phyloP scores from a whole-genome alignment of 2,329 filamentous ascomycete genomes.

The Cadophora sp. region DNA sequence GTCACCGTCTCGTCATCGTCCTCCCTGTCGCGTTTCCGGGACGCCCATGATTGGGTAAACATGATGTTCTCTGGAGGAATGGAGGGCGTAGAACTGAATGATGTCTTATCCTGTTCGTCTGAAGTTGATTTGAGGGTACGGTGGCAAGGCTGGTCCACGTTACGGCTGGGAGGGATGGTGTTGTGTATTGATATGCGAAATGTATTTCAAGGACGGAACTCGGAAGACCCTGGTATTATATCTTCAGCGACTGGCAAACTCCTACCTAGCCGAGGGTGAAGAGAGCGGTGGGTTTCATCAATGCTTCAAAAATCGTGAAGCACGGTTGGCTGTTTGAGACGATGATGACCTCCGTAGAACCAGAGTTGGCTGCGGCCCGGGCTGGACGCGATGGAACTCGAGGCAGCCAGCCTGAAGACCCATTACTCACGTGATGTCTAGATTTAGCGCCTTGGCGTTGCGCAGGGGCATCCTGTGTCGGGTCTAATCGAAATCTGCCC shows the following conservation, averaged over 20 bases:
- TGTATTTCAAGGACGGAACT: slow-evolving; percentile 21
- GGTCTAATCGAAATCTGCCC: background rate
- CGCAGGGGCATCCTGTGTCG: background rate
- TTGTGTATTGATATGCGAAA: slow-evolving; percentile 28
- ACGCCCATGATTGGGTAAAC: slow-evolving; percentile 35
- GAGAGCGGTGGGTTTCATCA: slow-evolving; percentile 39
- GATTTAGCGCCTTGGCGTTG: too few relatives aligned
- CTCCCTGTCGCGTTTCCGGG: slow-evolving; percentile 41
- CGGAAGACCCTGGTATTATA: slow-evolving; percentile 35
- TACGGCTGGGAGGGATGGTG: slow-evolving; percentile 8
- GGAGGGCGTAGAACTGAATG: slow-evolving; percentile 2
- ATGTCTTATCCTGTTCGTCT: slow-evolving; percentile 27
- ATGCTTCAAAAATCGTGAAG: slow-evolving; percentile 27
- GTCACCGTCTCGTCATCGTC: slow-evolving; percentile 40
- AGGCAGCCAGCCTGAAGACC: too few relatives aligned
- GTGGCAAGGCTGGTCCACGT: slow-evolving; percentile 5
- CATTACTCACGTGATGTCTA: too few relatives aligned
- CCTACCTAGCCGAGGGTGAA: slow-evolving; percentile 10
- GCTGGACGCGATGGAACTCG: background rate
- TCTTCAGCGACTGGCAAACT: slow-evolving; percentile 21
- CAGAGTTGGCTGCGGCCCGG: background rate
- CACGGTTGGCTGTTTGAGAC: slow-evolving; percentile 22
- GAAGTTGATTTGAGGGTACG: slow-evolving; percentile 20
- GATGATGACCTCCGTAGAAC: background rate
- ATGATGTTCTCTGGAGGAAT: slow-evolving; percentile 26